Evolutionary conservation across 768 basidiomycete genomes (phyloP).

Genomic region (Mycena latifolia): DNA sequence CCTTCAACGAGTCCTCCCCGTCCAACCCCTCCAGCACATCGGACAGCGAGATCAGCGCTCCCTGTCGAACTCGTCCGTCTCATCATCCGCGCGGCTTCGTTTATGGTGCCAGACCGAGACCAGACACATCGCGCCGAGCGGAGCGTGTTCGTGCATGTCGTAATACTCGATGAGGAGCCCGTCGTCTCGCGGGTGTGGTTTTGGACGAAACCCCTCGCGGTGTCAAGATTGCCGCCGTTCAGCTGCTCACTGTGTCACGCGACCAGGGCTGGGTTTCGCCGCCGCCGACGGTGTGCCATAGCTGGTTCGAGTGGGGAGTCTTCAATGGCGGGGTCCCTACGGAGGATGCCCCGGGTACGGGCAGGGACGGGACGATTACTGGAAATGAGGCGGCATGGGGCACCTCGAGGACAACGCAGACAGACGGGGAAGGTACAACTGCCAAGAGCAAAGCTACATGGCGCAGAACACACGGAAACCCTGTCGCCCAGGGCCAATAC

Average conservation of each 20-base stretch:
- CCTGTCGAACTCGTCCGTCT: constrained; percentile 26
- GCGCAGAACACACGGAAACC: constrained; percentile 19
- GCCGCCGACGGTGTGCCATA: constrained; percentile 5
- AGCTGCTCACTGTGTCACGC: constrained; percentile 20
- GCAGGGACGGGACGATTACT: neutral
- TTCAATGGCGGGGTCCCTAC: too few relatives aligned
- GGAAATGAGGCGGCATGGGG: constrained; percentile 14
- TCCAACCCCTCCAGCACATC: too few relatives aligned
- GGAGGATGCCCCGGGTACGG: too few relatives aligned
- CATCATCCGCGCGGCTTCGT: constrained; percentile 12
- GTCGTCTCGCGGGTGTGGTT: constrained; percentile 25
- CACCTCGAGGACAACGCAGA: neutral
- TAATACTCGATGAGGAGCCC: neutral
- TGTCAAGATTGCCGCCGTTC: constrained; percentile 13
- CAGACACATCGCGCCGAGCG: constrained; percentile 10
- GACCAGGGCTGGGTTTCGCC: constrained; percentile 13
- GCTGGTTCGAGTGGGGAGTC: constrained; percentile 26
- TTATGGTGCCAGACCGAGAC: constrained; percentile 14
- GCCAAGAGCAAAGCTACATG: neutral
- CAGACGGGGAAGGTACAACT: too few relatives aligned
- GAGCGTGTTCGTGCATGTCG: constrained; percentile 17
- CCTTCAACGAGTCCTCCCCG: too few relatives aligned
- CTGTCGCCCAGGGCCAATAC: neutral
- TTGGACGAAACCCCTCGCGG: constrained; percentile 11
- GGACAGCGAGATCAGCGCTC: constrained; percentile 16